Evolutionary conservation across 2,329 filamentous ascomycete genomes (phyloP), one percentile per base, ranked within the genome.

Genomic region (Aureobasidium lini): DNA sequence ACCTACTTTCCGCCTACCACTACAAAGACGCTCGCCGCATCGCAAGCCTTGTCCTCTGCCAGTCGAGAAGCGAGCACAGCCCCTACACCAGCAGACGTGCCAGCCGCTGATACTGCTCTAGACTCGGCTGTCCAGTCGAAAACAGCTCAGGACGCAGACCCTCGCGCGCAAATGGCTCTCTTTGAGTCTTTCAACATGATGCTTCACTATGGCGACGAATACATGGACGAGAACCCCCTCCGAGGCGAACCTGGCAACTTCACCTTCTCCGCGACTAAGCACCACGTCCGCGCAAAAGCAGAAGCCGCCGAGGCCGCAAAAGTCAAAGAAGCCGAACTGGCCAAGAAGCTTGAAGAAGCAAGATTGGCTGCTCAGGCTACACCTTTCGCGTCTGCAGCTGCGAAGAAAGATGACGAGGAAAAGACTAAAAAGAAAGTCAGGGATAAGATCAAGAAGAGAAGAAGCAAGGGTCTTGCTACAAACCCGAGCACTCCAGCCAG

Each of bases 241-340:
- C 74, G 80, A 7, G 84, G 84, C 49, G 84, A 86, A 67, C 84
- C 84, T 0, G 84, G 84, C 32, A 79, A 78, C 4, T 85, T 87
- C 64, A 80, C 83, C 57, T 77, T 85, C 63, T 76, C 77, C 4
- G 72, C 73, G 36, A 76, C 77, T 1, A 71, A 69, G 29, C 70
- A 72, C 36, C 72, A 71, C 8, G 69, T 79, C 8, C 73, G 75
- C 61, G 75, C 76, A 44, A 72, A 72, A 2, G 70, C 74, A 60
- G 70, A 68, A 18, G 70, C 71, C 32, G 67, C 70, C 47, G 69
- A 70, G 60, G 70, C 67, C 4, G 62, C 66, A 4, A 62, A 46
- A 70, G 67, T 61, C 68, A 48, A 67, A 63, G 8, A 66, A 40
- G 66, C 68, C 1, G 69, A 70, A 58, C 59, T 62, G 46, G 66